Evolutionary conservation across 75 land plant genomes (phyloP).

Genomic region (Sequoiadendron giganteum): DNA sequence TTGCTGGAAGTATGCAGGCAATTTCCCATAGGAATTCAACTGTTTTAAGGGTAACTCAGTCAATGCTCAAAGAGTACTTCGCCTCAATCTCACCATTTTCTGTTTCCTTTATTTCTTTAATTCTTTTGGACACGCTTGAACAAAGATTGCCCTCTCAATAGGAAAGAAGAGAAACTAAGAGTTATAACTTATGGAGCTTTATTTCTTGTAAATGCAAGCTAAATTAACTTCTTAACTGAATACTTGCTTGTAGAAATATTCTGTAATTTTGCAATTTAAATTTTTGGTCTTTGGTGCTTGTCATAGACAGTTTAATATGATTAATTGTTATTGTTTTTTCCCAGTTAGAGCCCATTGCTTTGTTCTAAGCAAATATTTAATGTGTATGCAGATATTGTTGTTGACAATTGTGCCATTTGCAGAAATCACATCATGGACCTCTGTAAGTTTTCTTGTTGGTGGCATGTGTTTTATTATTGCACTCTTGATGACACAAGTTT

Average conservation of each 20-base stretch:
- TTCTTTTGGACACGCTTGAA: background rate
- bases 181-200: background rate
- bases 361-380: background rate
- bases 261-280: background rate
- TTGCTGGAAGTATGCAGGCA: background rate
- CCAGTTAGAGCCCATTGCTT: background rate
- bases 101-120: background rate
- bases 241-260: background rate
- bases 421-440: slow-evolving; percentile 99
- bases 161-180: background rate
- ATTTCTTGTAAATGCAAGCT: background rate
- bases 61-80: background rate
- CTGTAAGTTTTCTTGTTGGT: slow-evolving; percentile 47
- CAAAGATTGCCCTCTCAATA: background rate
- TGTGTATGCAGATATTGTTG: slow-evolving; percentile 90
- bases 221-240: background rate
- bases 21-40: background rate
- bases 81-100: background rate
- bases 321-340: background rate
- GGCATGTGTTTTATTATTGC: background rate
- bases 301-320: background rate
- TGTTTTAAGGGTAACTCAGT: background rate
- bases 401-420: slow-evolving; percentile 99
- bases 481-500: background rate
- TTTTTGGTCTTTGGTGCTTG: background rate